A percentile compares a stretch with the other conserved stretches of the same genome.
phyloP scores from a whole-genome alignment of 1,139 yeast species.

The Kluyveromyces sp. region DNA sequence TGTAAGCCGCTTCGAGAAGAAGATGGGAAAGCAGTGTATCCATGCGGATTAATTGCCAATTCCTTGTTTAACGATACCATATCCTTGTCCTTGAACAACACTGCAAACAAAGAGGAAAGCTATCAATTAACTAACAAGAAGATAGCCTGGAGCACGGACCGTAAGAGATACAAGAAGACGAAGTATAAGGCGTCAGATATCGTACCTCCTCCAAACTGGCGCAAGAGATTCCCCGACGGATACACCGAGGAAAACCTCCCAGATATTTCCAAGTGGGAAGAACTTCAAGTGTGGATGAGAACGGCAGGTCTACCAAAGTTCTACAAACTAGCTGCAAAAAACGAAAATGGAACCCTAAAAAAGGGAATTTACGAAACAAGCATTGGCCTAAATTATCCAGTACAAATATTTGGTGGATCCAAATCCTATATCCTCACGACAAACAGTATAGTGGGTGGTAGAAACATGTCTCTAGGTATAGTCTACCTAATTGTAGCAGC shows the following conservation, averaged over 20 bases:
- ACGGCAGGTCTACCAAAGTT: conserved; percentile 86
- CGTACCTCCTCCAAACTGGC: conserved; percentile 96
- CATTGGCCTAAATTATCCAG: conserved; percentile 85
- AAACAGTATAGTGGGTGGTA: conserved; percentile 84
- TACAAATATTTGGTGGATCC: conserved; percentile 70
- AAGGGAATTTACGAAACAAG: conserved; percentile 66
- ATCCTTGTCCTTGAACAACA: conserved; percentile 28
- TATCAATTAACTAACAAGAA: conserved; percentile 60
- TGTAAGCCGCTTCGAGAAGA: conserved; percentile 68
- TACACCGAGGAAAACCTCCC: conserved; percentile 81
- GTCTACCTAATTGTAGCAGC: conserved; percentile 94
- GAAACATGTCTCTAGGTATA: conserved; percentile 78
- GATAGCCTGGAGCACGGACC: conserved; percentile 84
- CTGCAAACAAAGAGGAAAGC: conserved; percentile 35
- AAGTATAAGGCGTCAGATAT: conserved; percentile 60
- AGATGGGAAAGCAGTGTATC: conserved; percentile 62
- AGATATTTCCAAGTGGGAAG: conserved; percentile 66
- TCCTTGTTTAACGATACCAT: conserved; percentile 86
- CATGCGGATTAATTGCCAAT: conserved; percentile 94
- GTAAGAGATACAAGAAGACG: conserved; percentile 72
- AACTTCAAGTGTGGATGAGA: conserved; percentile 97
- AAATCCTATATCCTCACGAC: conserved; percentile 77
- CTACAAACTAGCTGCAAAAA: conserved; percentile 72
- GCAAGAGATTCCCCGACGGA: conserved; percentile 75
- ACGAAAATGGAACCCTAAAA: conserved; percentile 54